Percentiles rank a stretch among this genome's conserved stretches.
Evolutionary conservation across 2,329 filamentous ascomycete genomes (phyloP).

Genomic region (Fusarium hostae): DNA sequence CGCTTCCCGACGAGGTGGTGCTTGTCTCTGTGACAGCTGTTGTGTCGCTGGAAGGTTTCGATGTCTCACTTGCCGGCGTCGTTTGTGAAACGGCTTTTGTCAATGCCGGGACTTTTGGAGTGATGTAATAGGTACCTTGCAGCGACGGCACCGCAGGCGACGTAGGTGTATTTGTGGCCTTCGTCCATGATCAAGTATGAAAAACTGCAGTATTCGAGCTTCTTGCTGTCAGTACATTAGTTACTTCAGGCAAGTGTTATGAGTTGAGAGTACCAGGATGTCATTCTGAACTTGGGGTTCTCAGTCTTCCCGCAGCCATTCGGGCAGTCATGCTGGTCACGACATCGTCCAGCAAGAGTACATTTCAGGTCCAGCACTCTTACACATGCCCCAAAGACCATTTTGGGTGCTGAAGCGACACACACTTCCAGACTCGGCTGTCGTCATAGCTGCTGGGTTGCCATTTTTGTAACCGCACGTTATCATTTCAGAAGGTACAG

Average conservation of each 20-base stretch:
- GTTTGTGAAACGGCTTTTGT: constrained; percentile 8
- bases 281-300: constrained; percentile 43
- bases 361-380: constrained; percentile 39
- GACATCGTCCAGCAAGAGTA: constrained; percentile 50
- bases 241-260: accelerated
- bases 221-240: neutral
- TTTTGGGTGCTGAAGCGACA: constrained; percentile 49
- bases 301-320: constrained; percentile 46
- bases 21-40: neutral
- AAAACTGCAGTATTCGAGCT: constrained; percentile 47
- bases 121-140: constrained; percentile 38
- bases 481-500: constrained; percentile 31
- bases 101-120: constrained; percentile 16
- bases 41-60: neutral
- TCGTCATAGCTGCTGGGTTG: constrained; percentile 40
- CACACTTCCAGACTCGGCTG: constrained; percentile 47
- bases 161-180: constrained; percentile 50
- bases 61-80: constrained; percentile 9
- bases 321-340: constrained; percentile 48
- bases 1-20: neutral
- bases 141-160: constrained; percentile 47
- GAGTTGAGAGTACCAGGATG: constrained; percentile 47
- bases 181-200: constrained; percentile 48
- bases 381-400: constrained; percentile 52
- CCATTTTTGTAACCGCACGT: constrained; percentile 48